phyloP scores from a whole-genome alignment of 768 basidiomycete genomes.

The Boletus insuetus region DNA sequence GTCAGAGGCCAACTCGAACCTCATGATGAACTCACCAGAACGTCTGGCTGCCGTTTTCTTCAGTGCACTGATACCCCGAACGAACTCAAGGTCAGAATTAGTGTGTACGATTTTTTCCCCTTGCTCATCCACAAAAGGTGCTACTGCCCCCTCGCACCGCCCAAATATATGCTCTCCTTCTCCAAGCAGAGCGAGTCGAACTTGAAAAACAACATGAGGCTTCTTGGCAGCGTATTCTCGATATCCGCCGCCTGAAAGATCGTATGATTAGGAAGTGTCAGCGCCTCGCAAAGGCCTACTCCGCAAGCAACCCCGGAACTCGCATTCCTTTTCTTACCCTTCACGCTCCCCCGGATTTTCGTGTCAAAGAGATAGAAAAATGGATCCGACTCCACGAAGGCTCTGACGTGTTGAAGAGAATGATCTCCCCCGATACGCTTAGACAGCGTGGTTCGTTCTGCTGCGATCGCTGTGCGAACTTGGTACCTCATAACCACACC shows the following conservation, averaged over 20 bases:
- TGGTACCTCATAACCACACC: slow-evolving; percentile 32
- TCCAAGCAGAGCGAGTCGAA: slow-evolving; percentile 60
- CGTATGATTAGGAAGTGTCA: slow-evolving; percentile 80
- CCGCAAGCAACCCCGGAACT: slow-evolving; percentile 38
- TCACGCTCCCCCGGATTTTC: slow-evolving; percentile 68
- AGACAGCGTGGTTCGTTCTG: slow-evolving; percentile 31
- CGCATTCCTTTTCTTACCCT: slow-evolving; percentile 58
- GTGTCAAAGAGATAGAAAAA: slow-evolving; percentile 75
- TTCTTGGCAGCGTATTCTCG: slow-evolving; percentile 67
- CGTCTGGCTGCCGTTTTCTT: slow-evolving; percentile 66
- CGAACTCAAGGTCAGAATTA: slow-evolving; percentile 60
- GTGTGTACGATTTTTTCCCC: neutral
- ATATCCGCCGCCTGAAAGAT: slow-evolving; percentile 77
- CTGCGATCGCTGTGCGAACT: slow-evolving; percentile 34
- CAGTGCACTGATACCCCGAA: slow-evolving; percentile 76
- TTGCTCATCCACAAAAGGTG: slow-evolving; percentile 42
- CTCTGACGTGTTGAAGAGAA: slow-evolving; percentile 24
- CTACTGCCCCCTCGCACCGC: slow-evolving; percentile 68
- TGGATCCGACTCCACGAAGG: slow-evolving; percentile 59
- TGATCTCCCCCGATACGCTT: slow-evolving; percentile 15
- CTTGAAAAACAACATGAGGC: slow-evolving; percentile 53
- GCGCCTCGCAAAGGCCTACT: slow-evolving; percentile 50
- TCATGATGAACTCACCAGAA: slow-evolving; percentile 46
- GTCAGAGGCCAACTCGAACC: slow-evolving; percentile 75
- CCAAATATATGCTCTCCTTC: slow-evolving; percentile 60